These are phyloP conservation scores for Collybia sordida DNA, from an alignment of 768 basidiomycete genomes.

Conservation along the genomic window DNA sequence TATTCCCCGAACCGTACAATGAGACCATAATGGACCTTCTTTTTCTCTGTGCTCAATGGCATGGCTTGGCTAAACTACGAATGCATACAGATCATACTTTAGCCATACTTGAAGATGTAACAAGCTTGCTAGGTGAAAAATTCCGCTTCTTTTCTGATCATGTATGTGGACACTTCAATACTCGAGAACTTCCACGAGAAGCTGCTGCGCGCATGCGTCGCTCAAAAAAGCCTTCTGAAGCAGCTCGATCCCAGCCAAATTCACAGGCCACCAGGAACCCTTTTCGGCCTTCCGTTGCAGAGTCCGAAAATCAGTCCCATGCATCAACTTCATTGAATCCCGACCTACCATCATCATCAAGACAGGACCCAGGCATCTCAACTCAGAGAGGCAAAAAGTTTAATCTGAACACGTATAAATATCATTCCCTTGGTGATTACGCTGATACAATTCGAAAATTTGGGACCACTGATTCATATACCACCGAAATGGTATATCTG, in stretches of 20 bases:
- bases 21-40: conserved; percentile 19
- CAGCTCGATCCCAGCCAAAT: no score
- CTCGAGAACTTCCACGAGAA: neutral
- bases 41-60: conserved; percentile 26
- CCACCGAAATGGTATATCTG: neutral
- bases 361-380: neutral
- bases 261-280: no score
- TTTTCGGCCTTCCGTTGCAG: neutral
- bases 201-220: neutral
- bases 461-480: conserved; percentile 2
- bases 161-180: neutral
- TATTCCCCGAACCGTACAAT: conserved; percentile 14
- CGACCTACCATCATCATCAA: neutral
- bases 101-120: conserved; percentile 12
- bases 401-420: conserved; percentile 1
- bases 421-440: conserved; percentile 1
- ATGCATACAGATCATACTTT: conserved; percentile 7
- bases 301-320: neutral
- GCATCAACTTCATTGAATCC: neutral
- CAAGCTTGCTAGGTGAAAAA: conserved; percentile 16
- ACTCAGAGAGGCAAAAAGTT: neutral
- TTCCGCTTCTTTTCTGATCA: conserved; percentile 20
- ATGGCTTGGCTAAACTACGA: conserved; percentile 21
- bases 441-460: neutral
- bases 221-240: neutral